phyloP scores from a whole-genome alignment of 768 basidiomycete species.

The Lactarius sanguifluus region DNA sequence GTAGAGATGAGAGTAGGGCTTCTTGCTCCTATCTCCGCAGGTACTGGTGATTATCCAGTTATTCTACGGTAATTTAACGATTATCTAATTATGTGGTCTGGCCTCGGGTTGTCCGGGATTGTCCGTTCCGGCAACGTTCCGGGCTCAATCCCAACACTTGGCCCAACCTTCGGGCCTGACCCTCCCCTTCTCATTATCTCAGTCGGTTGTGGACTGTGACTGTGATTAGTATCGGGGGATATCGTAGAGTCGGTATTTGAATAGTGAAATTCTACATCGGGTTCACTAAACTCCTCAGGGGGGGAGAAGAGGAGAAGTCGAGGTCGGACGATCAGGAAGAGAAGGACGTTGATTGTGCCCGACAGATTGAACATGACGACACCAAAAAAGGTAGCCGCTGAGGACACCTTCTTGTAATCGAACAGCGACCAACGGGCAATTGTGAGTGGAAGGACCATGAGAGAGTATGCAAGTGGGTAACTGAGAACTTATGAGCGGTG shows the following conservation, averaged over 20 bases:
- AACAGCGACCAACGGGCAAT: conserved; percentile 45
- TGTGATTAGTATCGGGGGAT: background rate
- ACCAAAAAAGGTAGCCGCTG: conserved; percentile 39
- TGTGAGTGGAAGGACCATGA: conserved; percentile 43
- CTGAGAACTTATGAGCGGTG: conserved; percentile 26
- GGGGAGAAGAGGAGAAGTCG: conserved; percentile 37
- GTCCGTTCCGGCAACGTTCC: too few relatives aligned
- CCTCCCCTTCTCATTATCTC: background rate
- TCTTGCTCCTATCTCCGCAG: too few relatives aligned
- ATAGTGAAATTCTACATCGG: background rate
- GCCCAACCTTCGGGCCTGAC: background rate
- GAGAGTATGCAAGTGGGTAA: conserved; percentile 42
- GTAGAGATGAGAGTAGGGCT: too few relatives aligned
- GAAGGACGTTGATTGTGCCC: conserved; percentile 42
- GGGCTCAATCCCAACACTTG: too few relatives aligned
- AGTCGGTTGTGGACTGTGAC: background rate
- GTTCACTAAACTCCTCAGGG: background rate
- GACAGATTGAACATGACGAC: conserved; percentile 39
- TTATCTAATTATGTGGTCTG: too few relatives aligned
- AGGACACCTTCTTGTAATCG: conserved; percentile 28
- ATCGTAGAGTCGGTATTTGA: background rate
- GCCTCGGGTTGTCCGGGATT: too few relatives aligned
- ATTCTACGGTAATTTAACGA: too few relatives aligned
- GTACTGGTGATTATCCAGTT: too few relatives aligned
- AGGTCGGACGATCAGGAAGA: conserved; percentile 41